Evolutionary conservation across 192 early-diverging fungal genomes (phyloP).

Genomic region (Chytriomyces sp.): DNA sequence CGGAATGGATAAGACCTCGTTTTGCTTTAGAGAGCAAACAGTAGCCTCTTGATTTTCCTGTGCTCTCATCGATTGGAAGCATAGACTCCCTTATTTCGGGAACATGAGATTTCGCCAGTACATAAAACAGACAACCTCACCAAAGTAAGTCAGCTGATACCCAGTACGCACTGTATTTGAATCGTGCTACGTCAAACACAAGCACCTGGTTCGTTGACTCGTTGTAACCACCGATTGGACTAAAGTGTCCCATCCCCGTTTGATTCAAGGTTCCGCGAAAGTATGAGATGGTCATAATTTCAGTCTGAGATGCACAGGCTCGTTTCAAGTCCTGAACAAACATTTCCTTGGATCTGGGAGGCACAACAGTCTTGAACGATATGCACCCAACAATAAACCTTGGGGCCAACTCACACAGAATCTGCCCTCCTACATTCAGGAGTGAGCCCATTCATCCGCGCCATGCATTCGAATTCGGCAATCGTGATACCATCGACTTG

Average conservation of each 20-base stretch:
- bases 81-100: slow-evolving; percentile 34
- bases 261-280: slow-evolving; percentile 42
- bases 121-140: slow-evolving; percentile 10
- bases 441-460: slow-evolving; percentile 43
- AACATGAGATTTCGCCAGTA: background rate
- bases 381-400: background rate
- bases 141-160: slow-evolving; percentile 40
- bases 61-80: slow-evolving; percentile 37
- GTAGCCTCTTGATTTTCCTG: slow-evolving; percentile 31
- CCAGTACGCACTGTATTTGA: slow-evolving; percentile 54
- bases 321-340: slow-evolving; percentile 39
- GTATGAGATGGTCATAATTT: slow-evolving; percentile 45
- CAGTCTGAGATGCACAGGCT: slow-evolving; percentile 30
- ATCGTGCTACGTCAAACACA: slow-evolving; percentile 50
- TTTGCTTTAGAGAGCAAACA: slow-evolving; percentile 13
- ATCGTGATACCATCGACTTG: slow-evolving; percentile 44
- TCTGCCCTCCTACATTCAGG: slow-evolving; percentile 28
- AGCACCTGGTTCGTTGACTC: slow-evolving; percentile 40
- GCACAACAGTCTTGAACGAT: background rate
- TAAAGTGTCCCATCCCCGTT: slow-evolving; percentile 50
- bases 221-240: slow-evolving; percentile 37
- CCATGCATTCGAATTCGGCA: slow-evolving; percentile 41
- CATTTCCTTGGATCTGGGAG: slow-evolving; percentile 28
- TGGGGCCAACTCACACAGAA: background rate
- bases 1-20: slow-evolving; percentile 12